Evolutionary conservation across 495 filamentous ascomycete species (phyloP), one percentile per base, ranked within the genome.

Genomic region (Penicillium verhagenii): DNA sequence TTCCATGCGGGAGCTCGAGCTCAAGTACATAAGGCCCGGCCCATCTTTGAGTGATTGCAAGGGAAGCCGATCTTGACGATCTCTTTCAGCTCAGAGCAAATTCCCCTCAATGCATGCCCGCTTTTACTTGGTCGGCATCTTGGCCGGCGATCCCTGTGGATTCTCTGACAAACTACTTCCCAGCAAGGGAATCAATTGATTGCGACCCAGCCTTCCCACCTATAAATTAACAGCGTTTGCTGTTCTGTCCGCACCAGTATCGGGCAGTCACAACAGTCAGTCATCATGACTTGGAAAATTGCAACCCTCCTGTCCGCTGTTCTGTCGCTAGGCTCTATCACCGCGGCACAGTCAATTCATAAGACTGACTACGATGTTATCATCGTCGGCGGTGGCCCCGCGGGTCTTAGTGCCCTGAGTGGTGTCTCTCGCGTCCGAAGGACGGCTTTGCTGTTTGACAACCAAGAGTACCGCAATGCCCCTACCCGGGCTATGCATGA

Each of bases 401-500:
- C 64, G 51, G 68, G 77, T 7, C 70, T 80, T 2, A 71, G 63
- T 35, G 76, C 76, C 9, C 55, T 80, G 21, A 84, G 82, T 58
- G 79, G 78, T 54, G 74, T 84, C 9, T 78, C 76, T 9, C 75
- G 82, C 6, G 81, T 83, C 10, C 72, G 75, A 5, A 69, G 82
- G 6, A 77, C 68, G 20, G 73, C 78, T 3, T 67, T 80, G 16
- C 54, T 85, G 46, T 79, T 83, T 57, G 82, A 85, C 60, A 80
- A 76, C 31, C 72, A 75, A 29, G 68, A 76, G 16, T 85, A 85
- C 53, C 79, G 81, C 52, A 84, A 84, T 61, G 73, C 51, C n/a
- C 67, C 73, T 4, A 82, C 80, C 0, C 61, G 78, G 21, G 72
- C 80, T 42, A 79, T 82, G 79, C 82, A 85, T 64, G 81, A 84